Evolutionary conservation across 2,329 filamentous ascomycete genomes (phyloP), one percentile per base, ranked within the genome.

Genomic region (Didymella glomerata): DNA sequence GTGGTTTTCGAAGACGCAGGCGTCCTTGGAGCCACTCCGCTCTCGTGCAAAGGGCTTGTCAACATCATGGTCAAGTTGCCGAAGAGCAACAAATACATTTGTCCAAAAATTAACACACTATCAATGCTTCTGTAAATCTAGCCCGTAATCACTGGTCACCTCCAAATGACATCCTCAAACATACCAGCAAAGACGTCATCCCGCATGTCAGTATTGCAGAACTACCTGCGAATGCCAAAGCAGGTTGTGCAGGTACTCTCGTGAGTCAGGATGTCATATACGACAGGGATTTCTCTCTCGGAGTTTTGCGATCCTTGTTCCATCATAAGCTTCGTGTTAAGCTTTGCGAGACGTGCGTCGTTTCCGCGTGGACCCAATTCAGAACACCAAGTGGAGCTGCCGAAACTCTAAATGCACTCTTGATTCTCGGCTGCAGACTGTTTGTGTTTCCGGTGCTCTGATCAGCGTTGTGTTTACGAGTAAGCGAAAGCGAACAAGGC

Each of bases 291-390:
- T 18, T 2, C 10, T 27, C 5, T 5, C 11, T 45, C 30, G 45
- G 45, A 45, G n/a, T 14, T 22, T 53, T 46, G 7, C 13, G 18
- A 25, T 25, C 36, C 50, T 28, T 53, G 51, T 58, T 51, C 49
- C 54, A 55, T n/a, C 22, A 5, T 5, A 46, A 49, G 47, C 54
- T 55, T 48, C 24, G 27, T 22, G 24, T 27, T 24, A 59, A 56
- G 54, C 51, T 56, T 57, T 45, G 27, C 44, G 60, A 62, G 48
- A 60, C 56, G 30, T 58, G 52, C 48, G 13, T 22, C 32, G 60
- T 62, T 57, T 60, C 48, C 41, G 34, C 49, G 36, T 44, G 48
- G 46, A 42, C 45, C 6, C 14, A 38, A 22, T 40, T 32, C 36
- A 41, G 42, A 14, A 45, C 44, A 30, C 44, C 13, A 53, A 38